These are phyloP conservation scores for Monosporascus sp. DNA, from an alignment of 2,329 filamentous ascomycete species.

Conservation along the genomic window DNA sequence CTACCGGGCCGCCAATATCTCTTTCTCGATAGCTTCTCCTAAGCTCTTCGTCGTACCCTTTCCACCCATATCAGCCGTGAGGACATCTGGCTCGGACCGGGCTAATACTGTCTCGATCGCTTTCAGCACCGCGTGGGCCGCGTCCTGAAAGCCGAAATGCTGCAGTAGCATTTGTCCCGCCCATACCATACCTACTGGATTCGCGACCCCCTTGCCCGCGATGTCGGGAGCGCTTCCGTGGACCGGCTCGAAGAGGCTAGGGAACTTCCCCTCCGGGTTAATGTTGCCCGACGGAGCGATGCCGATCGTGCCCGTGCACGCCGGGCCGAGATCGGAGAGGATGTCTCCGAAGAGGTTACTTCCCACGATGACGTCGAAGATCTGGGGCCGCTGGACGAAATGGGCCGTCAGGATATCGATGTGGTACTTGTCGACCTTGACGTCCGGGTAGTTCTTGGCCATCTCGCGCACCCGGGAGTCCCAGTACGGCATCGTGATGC, in stretches of 20 bases:
- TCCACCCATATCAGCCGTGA: slow-evolving; percentile 57
- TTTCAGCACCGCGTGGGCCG: slow-evolving; percentile 38
- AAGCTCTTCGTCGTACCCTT: slow-evolving; percentile 51
- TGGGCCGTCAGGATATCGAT: slow-evolving; percentile 60
- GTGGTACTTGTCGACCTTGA: slow-evolving; percentile 56
- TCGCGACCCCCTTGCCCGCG: slow-evolving; percentile 56
- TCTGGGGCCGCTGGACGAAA: slow-evolving; percentile 53
- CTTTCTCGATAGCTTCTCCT: slow-evolving; percentile 43
- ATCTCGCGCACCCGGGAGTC: slow-evolving; percentile 53
- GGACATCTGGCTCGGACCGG: slow-evolving; percentile 42
- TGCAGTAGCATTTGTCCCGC: slow-evolving; percentile 63
- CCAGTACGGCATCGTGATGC: slow-evolving; percentile 62
- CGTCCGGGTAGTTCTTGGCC: slow-evolving; percentile 48
- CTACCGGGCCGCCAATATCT: slow-evolving; percentile 13
- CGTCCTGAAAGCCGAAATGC: slow-evolving; percentile 56
- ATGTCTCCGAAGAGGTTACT: slow-evolving; percentile 59
- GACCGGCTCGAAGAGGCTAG: slow-evolving; percentile 59
- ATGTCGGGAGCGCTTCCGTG: slow-evolving; percentile 62
- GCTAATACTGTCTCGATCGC: slow-evolving; percentile 25
- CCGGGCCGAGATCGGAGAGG: slow-evolving; percentile 58
- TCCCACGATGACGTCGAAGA: slow-evolving; percentile 56
- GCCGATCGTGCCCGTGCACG: slow-evolving; percentile 60
- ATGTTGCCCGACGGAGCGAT: slow-evolving; percentile 61
- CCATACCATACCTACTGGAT: slow-evolving; percentile 64
- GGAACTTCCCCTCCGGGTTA: slow-evolving; percentile 54